Conservation (phyloP, 2,329 filamentous ascomycete species). For the Microdochium paspali region DNA sequence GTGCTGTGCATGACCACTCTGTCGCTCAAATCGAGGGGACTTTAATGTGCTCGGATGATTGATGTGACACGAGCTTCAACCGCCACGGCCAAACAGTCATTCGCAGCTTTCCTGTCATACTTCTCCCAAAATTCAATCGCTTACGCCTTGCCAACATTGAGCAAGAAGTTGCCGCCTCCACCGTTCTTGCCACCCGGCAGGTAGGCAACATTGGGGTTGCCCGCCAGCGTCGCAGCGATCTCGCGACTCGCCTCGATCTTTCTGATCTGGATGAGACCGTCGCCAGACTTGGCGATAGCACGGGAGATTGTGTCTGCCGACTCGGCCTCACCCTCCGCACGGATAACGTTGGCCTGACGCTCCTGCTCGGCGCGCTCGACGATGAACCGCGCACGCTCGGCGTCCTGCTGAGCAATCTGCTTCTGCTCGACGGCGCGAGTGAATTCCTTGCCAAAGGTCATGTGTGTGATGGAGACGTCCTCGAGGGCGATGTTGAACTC, state of each 20-base stretch:
- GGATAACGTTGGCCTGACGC: slow-evolving; percentile 95
- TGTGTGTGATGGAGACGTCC: slow-evolving; percentile 98
- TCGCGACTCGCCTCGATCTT: slow-evolving; percentile 96
- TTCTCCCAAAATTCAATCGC: too few relatives aligned
- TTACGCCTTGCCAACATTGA: slow-evolving; percentile 40
- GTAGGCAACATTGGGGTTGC: slow-evolving; percentile 94
- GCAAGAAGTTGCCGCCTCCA: slow-evolving; percentile 34
- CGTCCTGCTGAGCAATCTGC: slow-evolving; percentile 99
- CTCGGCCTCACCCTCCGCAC: slow-evolving; percentile 96
- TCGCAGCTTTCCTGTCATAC: too few relatives aligned
- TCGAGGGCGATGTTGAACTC: slow-evolving; percentile 99
- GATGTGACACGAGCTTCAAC: too few relatives aligned
- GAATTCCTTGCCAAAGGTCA: slow-evolving; percentile 99
- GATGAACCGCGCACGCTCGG: slow-evolving; percentile 93
- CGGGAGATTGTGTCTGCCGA: slow-evolving; percentile 90
- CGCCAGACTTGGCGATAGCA: slow-evolving; percentile 86
- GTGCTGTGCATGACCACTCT: too few relatives aligned
- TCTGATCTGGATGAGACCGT: slow-evolving; percentile 90
- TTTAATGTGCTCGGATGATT: too few relatives aligned
- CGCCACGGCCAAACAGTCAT: too few relatives aligned
- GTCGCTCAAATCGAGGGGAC: too few relatives aligned
- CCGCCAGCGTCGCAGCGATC: slow-evolving; percentile 81
- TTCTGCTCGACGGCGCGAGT: slow-evolving; percentile 99
- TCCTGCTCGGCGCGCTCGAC: slow-evolving; percentile 99
- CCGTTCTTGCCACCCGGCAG: slow-evolving; percentile 62